Evolutionary conservation across 108 stramenopile genomes (phyloP).

Genomic region (Nitzschia inconspicua): DNA sequence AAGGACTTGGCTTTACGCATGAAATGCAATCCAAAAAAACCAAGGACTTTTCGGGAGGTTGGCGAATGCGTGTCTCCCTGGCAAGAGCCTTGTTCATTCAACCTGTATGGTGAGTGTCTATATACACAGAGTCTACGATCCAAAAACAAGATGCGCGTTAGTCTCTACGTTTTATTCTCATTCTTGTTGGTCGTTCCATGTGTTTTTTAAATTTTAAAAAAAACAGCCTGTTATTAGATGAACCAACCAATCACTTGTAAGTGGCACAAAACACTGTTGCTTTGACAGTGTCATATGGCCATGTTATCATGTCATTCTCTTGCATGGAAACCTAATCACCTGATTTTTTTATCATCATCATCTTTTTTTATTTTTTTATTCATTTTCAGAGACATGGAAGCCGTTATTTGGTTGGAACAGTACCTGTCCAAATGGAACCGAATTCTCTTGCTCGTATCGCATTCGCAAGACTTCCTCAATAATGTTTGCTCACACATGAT

Average conservation of each 20-base stretch:
- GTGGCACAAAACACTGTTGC: conserved; percentile 5
- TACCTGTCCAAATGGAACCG: conserved; percentile 92
- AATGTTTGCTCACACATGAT: conserved; percentile 97
- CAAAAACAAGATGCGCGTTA: neutral
- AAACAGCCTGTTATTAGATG: conserved; percentile 30
- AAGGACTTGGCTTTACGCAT: conserved; percentile 95
- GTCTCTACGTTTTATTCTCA: neutral
- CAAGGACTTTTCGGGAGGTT: conserved; percentile 96
- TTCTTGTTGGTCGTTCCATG: conserved; percentile 67
- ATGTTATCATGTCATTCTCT: conserved; percentile 90
- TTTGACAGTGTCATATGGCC: conserved; percentile 87
- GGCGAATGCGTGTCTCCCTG: conserved; percentile 97
- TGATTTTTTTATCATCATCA: conserved; percentile 63
- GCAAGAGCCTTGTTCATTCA: conserved; percentile 96
- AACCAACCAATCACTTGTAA: conserved; percentile 92
- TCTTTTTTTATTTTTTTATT: conserved; percentile 57
- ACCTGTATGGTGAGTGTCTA: conserved; percentile 67
- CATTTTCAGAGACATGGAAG: conserved; percentile 95
- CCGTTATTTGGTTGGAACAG: conserved; percentile 98
- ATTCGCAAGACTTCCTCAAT: conserved; percentile 95
- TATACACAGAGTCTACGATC: conserved; percentile 15
- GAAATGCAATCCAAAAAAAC: conserved; percentile 93
- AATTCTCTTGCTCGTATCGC: conserved; percentile 89
- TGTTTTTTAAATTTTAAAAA: too few relatives aligned
- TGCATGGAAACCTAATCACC: conserved; percentile 91